A percentile compares a stretch with the other conserved stretches of the same genome.
Conservation (phyloP, 345 rosid species). For the Anacardium occidentale region DNA sequence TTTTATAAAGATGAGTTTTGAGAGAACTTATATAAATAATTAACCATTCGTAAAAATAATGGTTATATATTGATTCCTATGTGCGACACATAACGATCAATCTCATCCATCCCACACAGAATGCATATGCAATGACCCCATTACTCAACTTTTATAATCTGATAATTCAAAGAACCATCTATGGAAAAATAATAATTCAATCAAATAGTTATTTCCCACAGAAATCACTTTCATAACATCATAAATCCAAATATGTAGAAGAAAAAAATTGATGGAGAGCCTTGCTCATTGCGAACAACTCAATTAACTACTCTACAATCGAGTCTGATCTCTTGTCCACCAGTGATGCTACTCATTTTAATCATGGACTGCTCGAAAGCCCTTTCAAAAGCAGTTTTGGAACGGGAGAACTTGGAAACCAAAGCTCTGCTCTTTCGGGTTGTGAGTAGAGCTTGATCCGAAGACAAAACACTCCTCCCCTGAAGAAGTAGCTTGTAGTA, state of each 20-base stretch:
- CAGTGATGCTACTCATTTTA: conserved; percentile 73
- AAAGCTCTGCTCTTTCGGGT: conserved; percentile 41
- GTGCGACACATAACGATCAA: too few species aligned
- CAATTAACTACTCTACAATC: conserved; percentile 53
- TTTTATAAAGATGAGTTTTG: too few species aligned
- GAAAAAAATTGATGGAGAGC: background rate
- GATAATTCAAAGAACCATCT: too few species aligned
- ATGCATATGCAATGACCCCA: too few species aligned
- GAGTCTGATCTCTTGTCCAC: conserved; percentile 78
- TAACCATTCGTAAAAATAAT: too few species aligned
- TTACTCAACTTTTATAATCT: too few species aligned
- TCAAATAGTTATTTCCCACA: too few species aligned
- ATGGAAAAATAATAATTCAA: too few species aligned
- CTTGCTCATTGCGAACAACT: conserved; percentile 4
- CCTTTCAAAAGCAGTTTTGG: conserved; percentile 41
- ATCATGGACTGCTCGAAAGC: conserved; percentile 81
- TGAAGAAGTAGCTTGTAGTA: conserved; percentile 69
- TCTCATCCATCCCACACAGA: too few species aligned
- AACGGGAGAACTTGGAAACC: conserved; percentile 54
- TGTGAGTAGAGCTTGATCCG: conserved; percentile 75
- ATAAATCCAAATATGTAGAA: background rate
- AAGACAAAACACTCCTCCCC: conserved; percentile 72
- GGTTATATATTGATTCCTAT: too few species aligned
- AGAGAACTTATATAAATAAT: too few species aligned
- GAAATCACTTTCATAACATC: too few species aligned